These are phyloP conservation scores for Acer yangbiense DNA, from an alignment of 345 rosid genomes.

Conservation along the genomic window DNA sequence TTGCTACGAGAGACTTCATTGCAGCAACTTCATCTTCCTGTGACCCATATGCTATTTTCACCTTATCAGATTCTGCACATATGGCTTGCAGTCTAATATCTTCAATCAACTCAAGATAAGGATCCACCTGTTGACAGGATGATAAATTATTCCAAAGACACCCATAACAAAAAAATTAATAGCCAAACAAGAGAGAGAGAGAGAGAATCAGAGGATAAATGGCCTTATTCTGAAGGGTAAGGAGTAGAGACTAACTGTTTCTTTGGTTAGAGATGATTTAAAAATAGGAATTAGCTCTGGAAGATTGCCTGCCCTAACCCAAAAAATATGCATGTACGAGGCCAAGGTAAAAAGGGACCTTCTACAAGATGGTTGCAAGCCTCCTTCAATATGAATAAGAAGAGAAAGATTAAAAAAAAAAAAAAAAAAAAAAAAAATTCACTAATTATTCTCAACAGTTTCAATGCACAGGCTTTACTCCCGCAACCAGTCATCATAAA, in stretches of 20 bases:
- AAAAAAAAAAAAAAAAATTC: constrained; percentile 19
- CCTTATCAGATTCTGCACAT: constrained; percentile 35
- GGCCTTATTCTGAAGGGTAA: background rate
- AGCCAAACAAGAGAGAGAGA: background rate
- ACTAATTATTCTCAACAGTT: constrained; percentile 15
- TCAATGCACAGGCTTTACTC: constrained; percentile 1
- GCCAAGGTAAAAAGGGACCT: constrained; percentile 88
- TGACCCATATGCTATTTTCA: constrained; percentile 53
- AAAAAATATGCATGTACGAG: constrained; percentile 81
- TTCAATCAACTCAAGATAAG: constrained; percentile 63
- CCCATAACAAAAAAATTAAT: background rate
- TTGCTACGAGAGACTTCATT: constrained; percentile 41
- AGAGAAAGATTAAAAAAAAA: too few species aligned
- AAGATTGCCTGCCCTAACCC: constrained; percentile 75
- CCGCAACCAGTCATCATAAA: background rate
- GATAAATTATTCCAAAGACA: constrained; percentile 20
- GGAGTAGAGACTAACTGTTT: constrained; percentile 52
- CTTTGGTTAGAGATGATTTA: constrained; percentile 62
- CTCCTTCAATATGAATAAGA: constrained; percentile 51
- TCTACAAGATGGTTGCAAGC: constrained; percentile 72
- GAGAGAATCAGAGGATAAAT: constrained; percentile 7
- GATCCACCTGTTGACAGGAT: constrained; percentile 67
- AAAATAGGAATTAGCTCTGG: constrained; percentile 68
- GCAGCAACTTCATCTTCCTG: constrained; percentile 68
- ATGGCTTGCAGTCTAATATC: constrained; percentile 63